These are phyloP conservation scores for Mycena galopus DNA, from an alignment of 768 basidiomycete genomes.

Conservation along the genomic window DNA sequence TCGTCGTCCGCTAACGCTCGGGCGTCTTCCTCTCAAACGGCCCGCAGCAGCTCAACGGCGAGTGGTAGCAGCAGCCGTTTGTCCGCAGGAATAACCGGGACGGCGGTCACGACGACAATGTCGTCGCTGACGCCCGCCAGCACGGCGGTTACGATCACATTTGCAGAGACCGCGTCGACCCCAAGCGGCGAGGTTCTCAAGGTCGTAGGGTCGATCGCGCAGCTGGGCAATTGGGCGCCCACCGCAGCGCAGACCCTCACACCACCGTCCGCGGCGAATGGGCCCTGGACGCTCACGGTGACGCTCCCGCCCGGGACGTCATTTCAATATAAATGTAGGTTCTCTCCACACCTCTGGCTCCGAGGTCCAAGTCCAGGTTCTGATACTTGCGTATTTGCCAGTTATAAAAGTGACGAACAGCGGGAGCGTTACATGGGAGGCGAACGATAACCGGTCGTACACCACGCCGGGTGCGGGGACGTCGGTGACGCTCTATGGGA, in stretches of 20 bases:
- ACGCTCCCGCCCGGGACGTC: slow-evolving; percentile 6
- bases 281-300: not conserved
- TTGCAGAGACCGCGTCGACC: slow-evolving; percentile 18
- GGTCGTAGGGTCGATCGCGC: slow-evolving; percentile 24
- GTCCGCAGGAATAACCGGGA: not conserved
- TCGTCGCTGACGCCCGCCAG: not conserved
- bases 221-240: slow-evolving; percentile 22
- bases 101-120: not conserved
- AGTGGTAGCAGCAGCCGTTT: not conserved
- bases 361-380: not conserved
- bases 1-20: not conserved
- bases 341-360: not conserved
- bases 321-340: slow-evolving; percentile 15
- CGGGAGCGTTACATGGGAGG: slow-evolving; percentile 10
- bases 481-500: slow-evolving; percentile 1
- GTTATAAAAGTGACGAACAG: slow-evolving; percentile 15
- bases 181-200: slow-evolving; percentile 13
- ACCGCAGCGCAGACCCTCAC: slow-evolving; percentile 11
- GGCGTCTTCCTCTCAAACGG: not conserved
- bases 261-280: not conserved
- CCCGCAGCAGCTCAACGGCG: not conserved
- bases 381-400: not conserved
- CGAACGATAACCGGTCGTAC: slow-evolving; percentile 1
- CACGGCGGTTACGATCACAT: slow-evolving; percentile 10
- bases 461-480: not conserved